Percentiles rank a stretch among this genome's conserved stretches.
phyloP scores from a whole-genome alignment of 1,284 basidiomycete species.

The Papiliotrema nemorosa region DNA sequence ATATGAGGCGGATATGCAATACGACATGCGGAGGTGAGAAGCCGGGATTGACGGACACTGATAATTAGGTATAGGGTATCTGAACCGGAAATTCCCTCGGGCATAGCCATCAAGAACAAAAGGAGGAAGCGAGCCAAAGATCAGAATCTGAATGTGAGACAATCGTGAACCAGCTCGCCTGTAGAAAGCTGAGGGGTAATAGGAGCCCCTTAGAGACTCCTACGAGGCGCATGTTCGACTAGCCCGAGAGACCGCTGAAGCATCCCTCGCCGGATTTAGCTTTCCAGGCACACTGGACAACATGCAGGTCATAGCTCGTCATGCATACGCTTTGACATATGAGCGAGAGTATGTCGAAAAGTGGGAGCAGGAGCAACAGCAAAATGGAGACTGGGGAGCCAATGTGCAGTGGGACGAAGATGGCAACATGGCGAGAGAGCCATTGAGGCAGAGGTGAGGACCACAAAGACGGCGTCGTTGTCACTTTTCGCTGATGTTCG shows the following conservation, averaged over 20 bases:
- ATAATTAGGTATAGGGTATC: slow-evolving; percentile 28
- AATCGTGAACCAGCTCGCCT: background rate
- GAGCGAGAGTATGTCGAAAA: slow-evolving; percentile 30
- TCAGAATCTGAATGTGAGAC: slow-evolving; percentile 33
- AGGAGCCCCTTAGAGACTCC: slow-evolving; percentile 38
- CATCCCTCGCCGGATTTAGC: slow-evolving; percentile 9
- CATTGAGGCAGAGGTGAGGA: slow-evolving; percentile 22
- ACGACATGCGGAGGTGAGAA: slow-evolving; percentile 33
- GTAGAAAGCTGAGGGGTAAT: background rate
- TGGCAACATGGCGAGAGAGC: slow-evolving; percentile 11
- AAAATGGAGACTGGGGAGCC: slow-evolving; percentile 6
- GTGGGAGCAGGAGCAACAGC: slow-evolving; percentile 25
- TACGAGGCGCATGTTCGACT: slow-evolving; percentile 21
- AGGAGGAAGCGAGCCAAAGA: slow-evolving; percentile 34
- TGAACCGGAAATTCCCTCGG: slow-evolving; percentile 38
- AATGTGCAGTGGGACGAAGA: slow-evolving; percentile 7
- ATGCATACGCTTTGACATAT: slow-evolving; percentile 38
- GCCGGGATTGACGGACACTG: background rate
- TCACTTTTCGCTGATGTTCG: background rate
- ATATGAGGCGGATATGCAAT: slow-evolving; percentile 36
- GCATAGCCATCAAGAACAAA: slow-evolving; percentile 37
- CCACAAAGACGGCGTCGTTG: background rate
- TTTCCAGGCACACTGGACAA: slow-evolving; percentile 20
- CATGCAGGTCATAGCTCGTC: slow-evolving; percentile 30
- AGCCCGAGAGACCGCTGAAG: slow-evolving; percentile 22